These are phyloP conservation scores for Chrysosporium keratinophilum DNA, from an alignment of 2,329 filamentous ascomycete genomes.

Conservation along the genomic window DNA sequence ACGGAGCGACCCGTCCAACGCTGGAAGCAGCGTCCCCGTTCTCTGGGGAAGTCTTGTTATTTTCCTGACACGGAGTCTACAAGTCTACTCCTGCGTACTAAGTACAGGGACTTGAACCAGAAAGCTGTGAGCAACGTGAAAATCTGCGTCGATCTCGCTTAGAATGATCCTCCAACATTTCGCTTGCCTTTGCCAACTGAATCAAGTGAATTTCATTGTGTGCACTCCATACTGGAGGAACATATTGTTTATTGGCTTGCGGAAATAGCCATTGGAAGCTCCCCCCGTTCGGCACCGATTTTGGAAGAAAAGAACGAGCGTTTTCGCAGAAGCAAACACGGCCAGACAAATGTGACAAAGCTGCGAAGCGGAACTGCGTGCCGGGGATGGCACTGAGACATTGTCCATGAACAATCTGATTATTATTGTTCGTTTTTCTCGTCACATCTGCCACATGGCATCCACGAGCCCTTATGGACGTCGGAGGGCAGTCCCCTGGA, in stretches of 20 bases:
- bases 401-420: background rate
- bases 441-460: slow-evolving; percentile 8
- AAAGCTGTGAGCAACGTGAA: background rate
- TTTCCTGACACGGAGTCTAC: background rate
- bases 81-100: too few species aligned
- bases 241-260: too few species aligned
- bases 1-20: background rate
- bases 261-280: too few species aligned
- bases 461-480: slow-evolving; percentile 1
- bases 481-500: too few species aligned
- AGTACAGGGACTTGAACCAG: background rate
- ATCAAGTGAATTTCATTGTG: background rate
- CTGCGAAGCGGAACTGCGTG: background rate
- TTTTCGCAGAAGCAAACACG: background rate
- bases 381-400: background rate
- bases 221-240: too few species aligned
- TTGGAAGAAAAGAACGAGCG: too few species aligned
- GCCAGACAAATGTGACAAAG: background rate
- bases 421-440: background rate
- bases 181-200: slow-evolving; percentile 6
- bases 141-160: slow-evolving; percentile 8
- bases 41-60: background rate
- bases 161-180: background rate
- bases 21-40: background rate
- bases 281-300: too few species aligned